These are phyloP conservation scores for Sedum album DNA, from an alignment of 164 flowering plant genomes.

Conservation along the genomic window DNA sequence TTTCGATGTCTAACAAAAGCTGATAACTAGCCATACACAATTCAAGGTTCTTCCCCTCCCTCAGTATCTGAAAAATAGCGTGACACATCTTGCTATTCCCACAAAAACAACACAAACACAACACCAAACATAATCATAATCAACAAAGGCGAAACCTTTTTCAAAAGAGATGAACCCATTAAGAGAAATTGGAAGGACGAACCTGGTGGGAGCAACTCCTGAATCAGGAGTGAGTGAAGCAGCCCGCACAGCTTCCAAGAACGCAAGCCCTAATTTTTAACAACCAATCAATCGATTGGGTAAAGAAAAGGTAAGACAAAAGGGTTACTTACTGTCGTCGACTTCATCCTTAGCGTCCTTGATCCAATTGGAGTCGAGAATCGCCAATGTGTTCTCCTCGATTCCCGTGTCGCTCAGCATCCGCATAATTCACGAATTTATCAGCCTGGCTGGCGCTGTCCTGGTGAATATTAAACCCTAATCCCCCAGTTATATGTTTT, in stretches of 20 bases:
- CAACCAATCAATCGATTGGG: not conserved
- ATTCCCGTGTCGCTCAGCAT: slow-evolving; percentile 23
- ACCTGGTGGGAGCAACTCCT: slow-evolving; percentile 57
- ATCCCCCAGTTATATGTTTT: too few species aligned
- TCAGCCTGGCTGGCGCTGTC: too few species aligned
- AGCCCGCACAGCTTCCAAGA: slow-evolving; percentile 72
- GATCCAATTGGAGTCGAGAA: slow-evolving; percentile 46
- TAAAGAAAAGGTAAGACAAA: not conserved
- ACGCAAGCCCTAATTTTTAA: slow-evolving; percentile 43
- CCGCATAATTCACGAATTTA: slow-evolving; percentile 1
- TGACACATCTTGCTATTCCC: slow-evolving; percentile 57
- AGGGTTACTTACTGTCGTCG: slow-evolving; percentile 41
- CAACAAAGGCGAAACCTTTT: too few species aligned
- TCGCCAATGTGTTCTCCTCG: slow-evolving; percentile 69
- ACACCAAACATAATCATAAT: slow-evolving; percentile 4
- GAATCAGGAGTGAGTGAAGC: slow-evolving; percentile 37
- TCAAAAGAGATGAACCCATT: not conserved
- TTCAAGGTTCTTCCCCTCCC: slow-evolving; percentile 50
- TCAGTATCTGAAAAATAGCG: slow-evolving; percentile 55
- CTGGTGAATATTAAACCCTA: not conserved
- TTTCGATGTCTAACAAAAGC: slow-evolving; percentile 54
- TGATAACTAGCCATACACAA: slow-evolving; percentile 54
- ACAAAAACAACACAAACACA: slow-evolving; percentile 11
- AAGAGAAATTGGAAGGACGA: not conserved
- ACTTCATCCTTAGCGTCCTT: slow-evolving; percentile 36